Evolutionary conservation across 345 rosid species (phyloP), one percentile per base, ranked within the genome.

Genomic region (Citrus inodora): DNA sequence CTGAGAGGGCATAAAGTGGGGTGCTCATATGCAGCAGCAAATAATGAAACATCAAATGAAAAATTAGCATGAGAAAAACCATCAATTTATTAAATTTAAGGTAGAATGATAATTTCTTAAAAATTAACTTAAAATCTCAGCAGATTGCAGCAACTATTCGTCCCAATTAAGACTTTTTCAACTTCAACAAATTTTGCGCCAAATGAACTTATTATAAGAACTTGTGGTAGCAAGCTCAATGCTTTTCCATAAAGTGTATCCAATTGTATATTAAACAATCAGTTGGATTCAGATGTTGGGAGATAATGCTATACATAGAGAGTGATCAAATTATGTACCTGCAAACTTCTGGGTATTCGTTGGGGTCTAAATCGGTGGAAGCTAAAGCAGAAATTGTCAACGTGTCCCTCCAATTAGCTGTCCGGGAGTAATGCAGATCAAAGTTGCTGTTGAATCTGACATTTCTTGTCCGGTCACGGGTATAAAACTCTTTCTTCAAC

Each of bases 321-420:
- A 7, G 25, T 1, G 24, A 28, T 28, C 1, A 71, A 46, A 11
- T 21, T 0, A 42, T 10, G 2, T 70, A 62, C 81, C 77, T 25
- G 69, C 79, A 70, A 62, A 74, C 64, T 2, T 40, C 14, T 9
- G 67, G 76, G 10, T 28, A 38, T 19, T 55, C 37, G 2, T 79
- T 14, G 19, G 33, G 32, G 21, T 75, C 46, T 21, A 67, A 70
- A 64, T 30, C 17, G 4, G 9, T 17, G 0, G 74, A 70, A 40
- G 61, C 70, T 33, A 56, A 22, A 0, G 7, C 3, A 5, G 35
- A 9, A 30, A 40, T 8, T 19, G 10, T 35, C 46, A 81, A 66
- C 1, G 81, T 76, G 32, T 81, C 86, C 78, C 84, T 85, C 88
- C 88, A 85, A 65, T 69, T 65, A 1, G 84, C 84, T 11, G 62